Evolutionary conservation across 768 basidiomycete genomes (phyloP).

Genomic region (Tulasnella sp.): DNA sequence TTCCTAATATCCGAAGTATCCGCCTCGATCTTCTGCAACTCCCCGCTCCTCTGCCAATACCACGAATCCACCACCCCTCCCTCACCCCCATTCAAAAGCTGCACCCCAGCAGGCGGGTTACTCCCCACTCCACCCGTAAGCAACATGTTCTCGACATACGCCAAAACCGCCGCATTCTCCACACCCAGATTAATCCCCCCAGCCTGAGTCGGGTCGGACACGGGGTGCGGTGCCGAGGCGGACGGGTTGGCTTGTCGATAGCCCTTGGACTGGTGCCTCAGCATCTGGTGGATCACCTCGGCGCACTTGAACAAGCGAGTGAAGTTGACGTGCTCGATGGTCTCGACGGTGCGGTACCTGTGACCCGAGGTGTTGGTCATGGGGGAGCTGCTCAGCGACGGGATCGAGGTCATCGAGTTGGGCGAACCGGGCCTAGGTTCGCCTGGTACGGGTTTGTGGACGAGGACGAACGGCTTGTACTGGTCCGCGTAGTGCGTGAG

Average conservation of each 20-base stretch:
- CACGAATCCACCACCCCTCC: too few species aligned
- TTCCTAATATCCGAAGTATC: too few species aligned
- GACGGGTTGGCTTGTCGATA: slow-evolving; percentile 8
- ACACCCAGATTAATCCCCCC: neutral
- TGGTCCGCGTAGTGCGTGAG: neutral
- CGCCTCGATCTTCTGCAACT: too few species aligned
- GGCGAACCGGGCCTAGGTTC: neutral
- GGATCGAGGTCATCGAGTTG: neutral
- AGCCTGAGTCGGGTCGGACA: neutral
- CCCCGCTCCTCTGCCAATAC: too few species aligned
- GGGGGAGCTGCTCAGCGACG: neutral
- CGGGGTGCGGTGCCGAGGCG: neutral
- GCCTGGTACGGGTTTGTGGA: neutral
- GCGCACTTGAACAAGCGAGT: slow-evolving; percentile 8
- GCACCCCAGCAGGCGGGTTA: neutral
- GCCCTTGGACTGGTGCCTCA: neutral
- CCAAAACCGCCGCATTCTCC: neutral
- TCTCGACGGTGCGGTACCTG: neutral
- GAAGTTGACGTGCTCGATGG: slow-evolving; percentile 9
- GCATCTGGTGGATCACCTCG: slow-evolving; percentile 14
- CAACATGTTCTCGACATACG: slow-evolving; percentile 6
- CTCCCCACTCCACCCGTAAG: neutral
- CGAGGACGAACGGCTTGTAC: neutral
- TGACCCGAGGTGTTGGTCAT: neutral
- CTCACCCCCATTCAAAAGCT: neutral